These are phyloP conservation scores for Rhipidocladum racemiflorum DNA, from an alignment of 176 grass and related monocot species.

Conservation along the genomic window DNA sequence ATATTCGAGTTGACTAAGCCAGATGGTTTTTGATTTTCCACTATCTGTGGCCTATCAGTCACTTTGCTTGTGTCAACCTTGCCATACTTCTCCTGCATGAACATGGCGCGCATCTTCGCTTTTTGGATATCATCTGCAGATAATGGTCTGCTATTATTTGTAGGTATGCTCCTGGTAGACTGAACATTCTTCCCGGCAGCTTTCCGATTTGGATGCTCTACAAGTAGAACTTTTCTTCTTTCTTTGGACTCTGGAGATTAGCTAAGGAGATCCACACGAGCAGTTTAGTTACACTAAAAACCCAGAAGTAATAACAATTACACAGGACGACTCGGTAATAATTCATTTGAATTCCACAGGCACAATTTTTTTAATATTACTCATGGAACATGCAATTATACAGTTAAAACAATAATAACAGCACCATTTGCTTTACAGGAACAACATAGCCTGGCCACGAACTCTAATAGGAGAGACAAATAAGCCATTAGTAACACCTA, in stretches of 20 bases:
- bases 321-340: background rate
- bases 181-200: constrained; percentile 49
- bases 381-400: background rate
- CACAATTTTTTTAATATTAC: background rate
- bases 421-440: background rate
- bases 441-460: background rate
- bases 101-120: constrained; percentile 96
- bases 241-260: constrained; percentile 75
- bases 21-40: constrained; percentile 34
- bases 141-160: constrained; percentile 67
- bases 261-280: constrained; percentile 57
- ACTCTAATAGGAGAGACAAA: background rate
- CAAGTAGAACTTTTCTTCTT: constrained; percentile 79
- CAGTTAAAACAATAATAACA: constrained; percentile 7
- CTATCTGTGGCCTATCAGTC: constrained; percentile 37
- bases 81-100: constrained; percentile 88
- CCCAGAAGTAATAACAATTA: background rate
- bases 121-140: constrained; percentile 99
- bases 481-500: background rate
- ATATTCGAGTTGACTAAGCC: constrained; percentile 14
- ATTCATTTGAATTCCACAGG: constrained; percentile 3
- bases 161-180: constrained; percentile 44
- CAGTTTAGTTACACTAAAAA: constrained; percentile 9
- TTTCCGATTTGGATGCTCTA: constrained; percentile 78
- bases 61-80: constrained; percentile 55